Conservation (phyloP, 139 green algal genomes). For the Picochlorum costavermella region DNA sequence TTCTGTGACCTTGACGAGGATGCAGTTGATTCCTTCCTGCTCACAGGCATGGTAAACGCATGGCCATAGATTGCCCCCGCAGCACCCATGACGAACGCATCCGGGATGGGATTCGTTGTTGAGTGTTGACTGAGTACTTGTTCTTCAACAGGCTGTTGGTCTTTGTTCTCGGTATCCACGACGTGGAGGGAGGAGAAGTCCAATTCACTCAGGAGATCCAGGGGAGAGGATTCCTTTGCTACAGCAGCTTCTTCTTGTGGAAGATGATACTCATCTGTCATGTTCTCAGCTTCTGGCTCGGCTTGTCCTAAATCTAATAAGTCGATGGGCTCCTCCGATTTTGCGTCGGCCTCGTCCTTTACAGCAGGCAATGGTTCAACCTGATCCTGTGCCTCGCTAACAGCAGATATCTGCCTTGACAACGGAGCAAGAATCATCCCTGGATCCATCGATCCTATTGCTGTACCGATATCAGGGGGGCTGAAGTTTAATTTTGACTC, state of each 20-base stretch:
- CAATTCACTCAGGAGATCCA: not conserved
- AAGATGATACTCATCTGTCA: not conserved
- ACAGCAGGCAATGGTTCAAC: not conserved
- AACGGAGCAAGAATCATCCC: not conserved
- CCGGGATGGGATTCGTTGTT: not conserved
- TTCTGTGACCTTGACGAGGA: not conserved
- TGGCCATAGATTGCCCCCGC: not conserved
- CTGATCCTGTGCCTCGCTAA: not conserved
- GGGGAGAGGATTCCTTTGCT: conserved; percentile 5
- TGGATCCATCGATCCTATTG: not conserved
- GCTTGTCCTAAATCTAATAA: conserved; percentile 27
- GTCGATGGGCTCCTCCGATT: conserved; percentile 3
- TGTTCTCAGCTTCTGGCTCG: not conserved
- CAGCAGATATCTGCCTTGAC: not conserved
- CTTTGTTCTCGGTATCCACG: too few species aligned
- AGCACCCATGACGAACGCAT: not conserved
- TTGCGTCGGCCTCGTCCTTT: not conserved
- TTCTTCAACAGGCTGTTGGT: too few species aligned
- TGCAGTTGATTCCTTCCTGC: not conserved
- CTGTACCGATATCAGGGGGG: conserved; percentile 14
- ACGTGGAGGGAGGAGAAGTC: not conserved
- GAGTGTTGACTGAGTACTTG: not conserved
- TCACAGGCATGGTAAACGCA: not conserved
- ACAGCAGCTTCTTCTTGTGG: not conserved
- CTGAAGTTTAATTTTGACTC: conserved; percentile 38